These are phyloP conservation scores for Podaxis sp. DNA, from an alignment of 768 basidiomycete species.

Conservation along the genomic window DNA sequence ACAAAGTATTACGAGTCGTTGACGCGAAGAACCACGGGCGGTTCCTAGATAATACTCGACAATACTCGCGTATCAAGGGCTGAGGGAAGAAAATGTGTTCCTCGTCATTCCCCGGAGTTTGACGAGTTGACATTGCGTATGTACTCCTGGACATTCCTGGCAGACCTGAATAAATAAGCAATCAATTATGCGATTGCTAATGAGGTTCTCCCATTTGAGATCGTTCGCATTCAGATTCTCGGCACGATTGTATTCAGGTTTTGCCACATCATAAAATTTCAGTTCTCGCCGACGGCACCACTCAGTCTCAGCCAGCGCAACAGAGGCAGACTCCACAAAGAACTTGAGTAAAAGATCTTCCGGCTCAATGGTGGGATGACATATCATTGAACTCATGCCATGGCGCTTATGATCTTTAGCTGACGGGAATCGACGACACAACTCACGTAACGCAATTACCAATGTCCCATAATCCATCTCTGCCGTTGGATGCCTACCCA, in stretches of 20 bases:
- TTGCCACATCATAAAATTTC: no score
- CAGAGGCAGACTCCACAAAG: not conserved
- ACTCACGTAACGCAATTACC: not conserved
- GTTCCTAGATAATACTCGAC: not conserved
- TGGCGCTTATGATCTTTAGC: not conserved
- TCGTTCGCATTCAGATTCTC: not conserved
- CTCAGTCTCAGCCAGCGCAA: not conserved
- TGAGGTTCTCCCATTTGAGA: not conserved
- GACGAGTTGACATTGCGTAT: not conserved
- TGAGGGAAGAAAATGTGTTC: not conserved
- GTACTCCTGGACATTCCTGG: not conserved
- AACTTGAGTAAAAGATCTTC: not conserved
- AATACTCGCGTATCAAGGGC: not conserved
- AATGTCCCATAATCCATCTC: not conserved
- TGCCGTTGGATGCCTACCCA: not conserved
- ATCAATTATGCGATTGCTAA: not conserved
- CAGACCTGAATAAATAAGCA: not conserved
- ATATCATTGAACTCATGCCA: not conserved
- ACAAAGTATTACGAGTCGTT: not conserved
- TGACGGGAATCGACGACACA: not conserved
- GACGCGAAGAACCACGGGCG: not conserved
- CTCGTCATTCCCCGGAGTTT: not conserved
- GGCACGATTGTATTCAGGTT: not conserved
- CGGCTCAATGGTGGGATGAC: not conserved
- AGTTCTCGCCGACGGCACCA: no score